Evolutionary conservation across 306 rosid species (phyloP), one percentile per base, ranked within the genome.

Genomic region (Senna siamea): DNA sequence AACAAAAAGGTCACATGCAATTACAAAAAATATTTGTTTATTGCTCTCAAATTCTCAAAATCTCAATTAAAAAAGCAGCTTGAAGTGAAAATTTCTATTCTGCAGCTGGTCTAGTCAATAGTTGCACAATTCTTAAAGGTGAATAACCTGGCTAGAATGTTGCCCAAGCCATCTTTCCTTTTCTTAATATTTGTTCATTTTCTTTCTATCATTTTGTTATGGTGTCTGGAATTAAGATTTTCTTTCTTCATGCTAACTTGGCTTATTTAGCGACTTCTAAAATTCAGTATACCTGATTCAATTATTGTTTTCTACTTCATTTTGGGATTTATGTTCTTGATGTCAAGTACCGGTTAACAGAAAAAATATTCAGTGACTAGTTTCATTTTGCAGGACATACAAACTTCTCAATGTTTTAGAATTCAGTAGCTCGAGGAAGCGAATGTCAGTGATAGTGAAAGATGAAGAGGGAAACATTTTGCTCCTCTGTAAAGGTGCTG

Each of bases 391-490:
- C 68, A 62, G 68, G 50, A 43, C 32, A 14, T 62, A 62, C 50
- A 18, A 37, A 18, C 68, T 62, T 37, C 68, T 62, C 7, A 38
- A 62, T 38, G 68, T 62, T 62, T 38, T 62, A 37, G 68, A 62
- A 41, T 62, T 62, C 43, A 38, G 5, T 62, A 62, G 68, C 23
- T 14, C 68, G 17, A 62, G 68, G 68, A 62, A 62, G 50, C 68
- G 68, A 62, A 62, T 62, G 68, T 62, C 68, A 5, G 68, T 62
- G 9, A 62, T 62, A 62, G 68, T 62, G 48, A 38, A 19, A 62
- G 50, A 37, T 37, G 32, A 62, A 18, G 32, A 37, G 28, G 68
- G 68, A 18, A 62, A 62, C 38, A 62, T 62, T 37, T 62, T 62
- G 26, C 68, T 62, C 2, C 68, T 62, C 50, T 37, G 48, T 62